These are phyloP conservation scores for Pythium brachiatum DNA, from an alignment of 352 stramenopile genomes.

Conservation along the genomic window DNA sequence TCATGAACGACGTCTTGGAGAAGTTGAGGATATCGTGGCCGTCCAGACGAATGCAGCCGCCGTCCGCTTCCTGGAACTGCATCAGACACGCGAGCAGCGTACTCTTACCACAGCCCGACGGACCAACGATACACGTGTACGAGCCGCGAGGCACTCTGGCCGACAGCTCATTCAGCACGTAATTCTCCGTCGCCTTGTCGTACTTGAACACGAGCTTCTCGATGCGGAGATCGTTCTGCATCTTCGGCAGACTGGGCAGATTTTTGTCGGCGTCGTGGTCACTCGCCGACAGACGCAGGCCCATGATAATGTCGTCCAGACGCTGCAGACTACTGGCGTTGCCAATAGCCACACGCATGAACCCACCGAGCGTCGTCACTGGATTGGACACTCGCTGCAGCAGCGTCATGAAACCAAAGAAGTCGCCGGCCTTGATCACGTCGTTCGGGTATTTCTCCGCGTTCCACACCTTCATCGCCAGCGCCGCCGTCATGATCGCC, in stretches of 20 bases:
- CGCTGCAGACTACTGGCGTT: constrained; percentile 86
- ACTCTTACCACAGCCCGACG: constrained; percentile 86
- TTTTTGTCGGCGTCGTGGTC: constrained; percentile 46
- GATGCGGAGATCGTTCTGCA: constrained; percentile 74
- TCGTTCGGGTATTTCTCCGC: constrained; percentile 23
- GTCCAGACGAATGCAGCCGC: constrained; percentile 78
- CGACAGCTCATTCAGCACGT: constrained; percentile 75
- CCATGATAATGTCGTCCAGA: constrained; percentile 83
- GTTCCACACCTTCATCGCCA: constrained; percentile 85
- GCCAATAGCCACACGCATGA: constrained; percentile 88
- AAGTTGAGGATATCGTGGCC: constrained; percentile 85
- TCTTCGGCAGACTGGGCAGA: constrained; percentile 73
- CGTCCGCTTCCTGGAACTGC: constrained; percentile 85
- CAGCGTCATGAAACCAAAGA: constrained; percentile 83
- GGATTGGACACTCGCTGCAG: constrained; percentile 77
- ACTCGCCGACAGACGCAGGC: constrained; percentile 34
- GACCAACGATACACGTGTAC: constrained; percentile 85
- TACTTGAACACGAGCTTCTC: constrained; percentile 88
- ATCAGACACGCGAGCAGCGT: constrained; percentile 84
- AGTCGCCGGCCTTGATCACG: constrained; percentile 68
- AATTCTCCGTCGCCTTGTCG: constrained; percentile 80
- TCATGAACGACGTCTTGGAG: constrained; percentile 85
- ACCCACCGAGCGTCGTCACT: constrained; percentile 79
- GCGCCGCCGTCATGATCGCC: constrained; percentile 79
- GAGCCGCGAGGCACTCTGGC: constrained; percentile 69